phyloP scores from a whole-genome alignment of 257 asterid genomes.

The Solanum bulbocastanum region DNA sequence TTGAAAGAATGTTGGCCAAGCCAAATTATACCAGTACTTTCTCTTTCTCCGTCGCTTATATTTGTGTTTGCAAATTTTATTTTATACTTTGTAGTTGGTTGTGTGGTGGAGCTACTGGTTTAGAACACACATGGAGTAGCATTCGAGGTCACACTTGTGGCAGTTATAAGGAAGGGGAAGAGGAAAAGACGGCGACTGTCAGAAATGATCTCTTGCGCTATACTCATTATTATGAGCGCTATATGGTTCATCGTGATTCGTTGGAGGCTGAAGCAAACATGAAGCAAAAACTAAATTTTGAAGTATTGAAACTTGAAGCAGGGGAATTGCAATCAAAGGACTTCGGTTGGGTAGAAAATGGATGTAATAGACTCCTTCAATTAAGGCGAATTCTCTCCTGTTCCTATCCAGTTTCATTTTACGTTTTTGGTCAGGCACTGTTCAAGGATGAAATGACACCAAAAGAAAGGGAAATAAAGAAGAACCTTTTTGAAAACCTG shows the following conservation, averaged over 20 bases:
- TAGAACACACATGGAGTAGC: slow-evolving; percentile 14
- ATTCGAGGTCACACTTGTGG: slow-evolving; percentile 42
- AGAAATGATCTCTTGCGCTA: slow-evolving; percentile 26
- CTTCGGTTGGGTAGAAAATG: slow-evolving; percentile 36
- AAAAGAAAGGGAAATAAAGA: slow-evolving; percentile 32
- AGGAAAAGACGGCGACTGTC: slow-evolving; percentile 6
- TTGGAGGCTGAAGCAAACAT: slow-evolving; percentile 25
- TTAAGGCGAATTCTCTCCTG: slow-evolving; percentile 34
- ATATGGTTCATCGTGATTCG: slow-evolving; percentile 35
- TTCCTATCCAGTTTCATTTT: slow-evolving; percentile 47
- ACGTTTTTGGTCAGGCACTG: slow-evolving; percentile 33
- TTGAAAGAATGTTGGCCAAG: not conserved
- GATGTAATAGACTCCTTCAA: slow-evolving; percentile 30
- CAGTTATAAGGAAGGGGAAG: slow-evolving; percentile 21
- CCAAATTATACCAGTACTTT: not conserved
- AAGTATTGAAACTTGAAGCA: slow-evolving; percentile 10
- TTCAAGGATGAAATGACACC: slow-evolving; percentile 23
- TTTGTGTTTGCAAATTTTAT: not conserved
- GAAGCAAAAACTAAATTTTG: slow-evolving; percentile 16
- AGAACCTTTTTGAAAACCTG: slow-evolving; percentile 52
- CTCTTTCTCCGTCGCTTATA: not conserved
- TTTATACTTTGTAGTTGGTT: slow-evolving; percentile 37
- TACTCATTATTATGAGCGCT: slow-evolving; percentile 29
- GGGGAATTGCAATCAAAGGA: slow-evolving; percentile 11
- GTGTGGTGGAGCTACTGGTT: slow-evolving; percentile 52